These are phyloP conservation scores for Penicillium palitans DNA, from an alignment of 2,329 filamentous ascomycete genomes.

Conservation along the genomic window DNA sequence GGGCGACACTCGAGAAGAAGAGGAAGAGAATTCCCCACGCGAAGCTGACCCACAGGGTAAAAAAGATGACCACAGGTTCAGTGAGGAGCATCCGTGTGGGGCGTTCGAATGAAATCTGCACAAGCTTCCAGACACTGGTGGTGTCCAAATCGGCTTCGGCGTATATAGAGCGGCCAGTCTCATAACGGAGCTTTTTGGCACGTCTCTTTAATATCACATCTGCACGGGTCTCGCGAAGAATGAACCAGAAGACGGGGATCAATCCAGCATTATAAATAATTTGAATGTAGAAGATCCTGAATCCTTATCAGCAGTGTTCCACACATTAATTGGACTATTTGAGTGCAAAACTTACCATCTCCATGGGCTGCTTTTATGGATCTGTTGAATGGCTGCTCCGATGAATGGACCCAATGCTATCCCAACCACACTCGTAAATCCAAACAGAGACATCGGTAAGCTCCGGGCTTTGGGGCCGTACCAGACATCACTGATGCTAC, in stretches of 20 bases:
- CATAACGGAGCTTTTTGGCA: conserved; percentile 41
- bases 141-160: conserved; percentile 28
- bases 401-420: conserved; percentile 49
- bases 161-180: conserved; percentile 35
- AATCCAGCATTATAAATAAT: conserved; percentile 47
- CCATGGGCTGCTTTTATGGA: conserved; percentile 39
- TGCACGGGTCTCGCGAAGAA: conserved; percentile 45
- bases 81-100: conserved; percentile 43
- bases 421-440: conserved; percentile 46
- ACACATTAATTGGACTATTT: not conserved
- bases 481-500: conserved; percentile 42
- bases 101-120: conserved; percentile 45
- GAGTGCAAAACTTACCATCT: conserved; percentile 37
- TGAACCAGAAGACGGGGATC: conserved; percentile 44
- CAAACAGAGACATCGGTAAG: conserved; percentile 47
- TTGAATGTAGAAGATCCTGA: conserved; percentile 48
- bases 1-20: conserved; percentile 44
- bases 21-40: conserved; percentile 48
- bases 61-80: conserved; percentile 46
- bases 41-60: conserved; percentile 49
- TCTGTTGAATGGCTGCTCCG: conserved; percentile 42
- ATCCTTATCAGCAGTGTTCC: not conserved
- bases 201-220: conserved; percentile 46
- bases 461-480: conserved; percentile 40
- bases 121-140: conserved; percentile 26